phyloP scores from a whole-genome alignment of 2,329 filamentous ascomycete species.

The Trichoderma sp. region DNA sequence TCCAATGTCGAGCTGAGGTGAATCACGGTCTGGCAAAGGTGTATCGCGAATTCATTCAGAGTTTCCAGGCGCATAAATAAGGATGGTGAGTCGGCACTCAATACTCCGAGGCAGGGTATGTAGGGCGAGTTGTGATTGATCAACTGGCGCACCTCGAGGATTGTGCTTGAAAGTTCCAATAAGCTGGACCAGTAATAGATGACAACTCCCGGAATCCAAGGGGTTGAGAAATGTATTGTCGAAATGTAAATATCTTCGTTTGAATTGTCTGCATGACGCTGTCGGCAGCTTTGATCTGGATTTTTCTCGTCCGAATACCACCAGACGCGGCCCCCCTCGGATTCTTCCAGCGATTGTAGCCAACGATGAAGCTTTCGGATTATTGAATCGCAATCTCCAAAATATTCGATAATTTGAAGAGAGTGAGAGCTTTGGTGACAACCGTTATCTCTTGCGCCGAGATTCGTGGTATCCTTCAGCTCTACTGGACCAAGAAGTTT shows the following conservation, averaged over 20 bases:
- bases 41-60: background rate
- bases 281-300: background rate
- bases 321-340: background rate
- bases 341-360: background rate
- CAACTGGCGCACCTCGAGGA: background rate
- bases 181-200: background rate
- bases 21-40: background rate
- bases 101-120: background rate
- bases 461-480: background rate
- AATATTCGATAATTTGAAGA: background rate
- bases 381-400: background rate
- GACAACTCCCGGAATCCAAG: background rate
- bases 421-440: background rate
- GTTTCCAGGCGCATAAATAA: background rate
- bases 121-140: background rate
- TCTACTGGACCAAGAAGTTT: background rate
- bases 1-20: background rate
- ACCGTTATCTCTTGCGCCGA: fast-evolving
- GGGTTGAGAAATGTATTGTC: background rate
- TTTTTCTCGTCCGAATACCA: background rate
- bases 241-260: background rate
- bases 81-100: background rate
- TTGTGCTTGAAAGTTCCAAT: background rate
- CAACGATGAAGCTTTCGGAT: background rate
- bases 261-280: background rate